Evolutionary conservation across 139 green algal species (phyloP).

Genomic region (Ettlia oleoabundans): DNA sequence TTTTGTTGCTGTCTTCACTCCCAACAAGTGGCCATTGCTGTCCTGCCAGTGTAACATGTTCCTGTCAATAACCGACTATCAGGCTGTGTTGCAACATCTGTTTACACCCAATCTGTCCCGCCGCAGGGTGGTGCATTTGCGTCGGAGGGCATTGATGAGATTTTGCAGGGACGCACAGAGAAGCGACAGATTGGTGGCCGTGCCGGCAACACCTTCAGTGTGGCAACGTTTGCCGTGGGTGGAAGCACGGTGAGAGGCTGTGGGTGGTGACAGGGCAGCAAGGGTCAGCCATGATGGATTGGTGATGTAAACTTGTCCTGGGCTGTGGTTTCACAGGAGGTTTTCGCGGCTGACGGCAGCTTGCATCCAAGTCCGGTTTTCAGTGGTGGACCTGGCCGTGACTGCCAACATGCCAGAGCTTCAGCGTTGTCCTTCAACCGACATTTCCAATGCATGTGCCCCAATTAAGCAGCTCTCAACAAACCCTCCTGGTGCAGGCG

Average conservation of each 20-base stretch:
- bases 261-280: background rate
- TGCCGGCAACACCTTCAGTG: slow-evolving; percentile 84
- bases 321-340: no score
- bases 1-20: no score
- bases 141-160: slow-evolving; percentile 86
- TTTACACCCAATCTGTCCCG: no score
- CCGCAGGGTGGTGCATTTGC: slow-evolving; percentile 63
- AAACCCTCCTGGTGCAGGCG: no score
- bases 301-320: no score
- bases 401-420: background rate
- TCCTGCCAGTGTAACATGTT: background rate
- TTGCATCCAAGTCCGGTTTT: no score
- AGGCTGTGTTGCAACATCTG: background rate
- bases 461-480: no score
- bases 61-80: background rate
- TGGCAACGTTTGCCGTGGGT: slow-evolving; percentile 72
- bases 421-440: background rate
- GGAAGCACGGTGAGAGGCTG: background rate
- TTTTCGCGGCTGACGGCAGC: no score
- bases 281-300: no score
- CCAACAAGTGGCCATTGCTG: background rate
- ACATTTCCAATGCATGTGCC: no score
- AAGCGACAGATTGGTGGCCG: slow-evolving; percentile 84
- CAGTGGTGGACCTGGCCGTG: background rate
- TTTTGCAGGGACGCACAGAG: slow-evolving; percentile 84